Percentiles rank a stretch among this genome's conserved stretches.
Evolutionary conservation across 768 basidiomycete genomes (phyloP).

Genomic region (Chalciporus sphaerocephalus): DNA sequence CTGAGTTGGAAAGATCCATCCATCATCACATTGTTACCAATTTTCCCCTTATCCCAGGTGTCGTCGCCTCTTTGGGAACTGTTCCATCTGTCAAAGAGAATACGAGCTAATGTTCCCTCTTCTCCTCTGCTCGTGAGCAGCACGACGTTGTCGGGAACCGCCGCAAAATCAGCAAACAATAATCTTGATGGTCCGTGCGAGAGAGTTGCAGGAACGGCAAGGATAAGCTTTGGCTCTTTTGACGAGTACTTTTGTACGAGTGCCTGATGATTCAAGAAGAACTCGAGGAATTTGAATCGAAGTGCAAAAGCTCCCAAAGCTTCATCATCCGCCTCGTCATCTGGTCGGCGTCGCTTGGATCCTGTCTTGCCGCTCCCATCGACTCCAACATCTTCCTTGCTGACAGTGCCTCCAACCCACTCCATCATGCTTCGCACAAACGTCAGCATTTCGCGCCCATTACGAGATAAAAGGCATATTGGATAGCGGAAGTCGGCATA

Average conservation of each 20-base stretch:
- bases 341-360: conserved; percentile 50
- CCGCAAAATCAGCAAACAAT: conserved; percentile 83
- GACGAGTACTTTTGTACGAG: conserved; percentile 80
- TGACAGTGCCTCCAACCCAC: conserved; percentile 95
- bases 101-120: conserved; percentile 72
- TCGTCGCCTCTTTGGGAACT: conserved; percentile 70
- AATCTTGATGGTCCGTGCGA: conserved; percentile 89
- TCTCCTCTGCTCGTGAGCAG: conserved; percentile 78
- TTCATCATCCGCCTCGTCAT: conserved; percentile 75
- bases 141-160: conserved; percentile 78
- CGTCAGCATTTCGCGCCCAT: conserved; percentile 88
- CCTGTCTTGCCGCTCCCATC: conserved; percentile 56
- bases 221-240: conserved; percentile 86
- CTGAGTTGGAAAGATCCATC: conserved; percentile 63
- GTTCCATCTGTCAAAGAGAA: conserved; percentile 87
- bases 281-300: conserved; percentile 93
- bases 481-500: conserved; percentile 81
- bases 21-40: conserved; percentile 83
- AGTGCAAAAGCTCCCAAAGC: conserved; percentile 82
- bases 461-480: conserved; percentile 89
- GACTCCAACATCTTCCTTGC: conserved; percentile 87
- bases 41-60: conserved; percentile 86
- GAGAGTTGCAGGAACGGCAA: conserved; percentile 88
- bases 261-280: conserved; percentile 79
- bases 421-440: conserved; percentile 98